Base-by-base conservation (phyloP, 1,284 basidiomycete species). In the Lentinula novae-zelandiae region DNA sequence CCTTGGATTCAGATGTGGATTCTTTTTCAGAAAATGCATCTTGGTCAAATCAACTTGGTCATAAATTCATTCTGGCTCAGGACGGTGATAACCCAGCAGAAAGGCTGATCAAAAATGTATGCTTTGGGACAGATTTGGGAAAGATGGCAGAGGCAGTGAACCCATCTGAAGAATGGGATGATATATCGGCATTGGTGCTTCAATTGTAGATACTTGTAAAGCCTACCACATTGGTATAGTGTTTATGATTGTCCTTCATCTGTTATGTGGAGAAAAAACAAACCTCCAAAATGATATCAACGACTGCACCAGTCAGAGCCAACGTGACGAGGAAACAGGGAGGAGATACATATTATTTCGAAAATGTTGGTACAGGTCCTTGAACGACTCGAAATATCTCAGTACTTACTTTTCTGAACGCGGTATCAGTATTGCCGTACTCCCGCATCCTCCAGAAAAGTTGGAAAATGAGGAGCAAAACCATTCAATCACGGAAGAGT, bases 241-340 rank as follows among this genome's bases (percentile, higher is more conserved):
- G 17, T 17, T 17, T 17, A 17, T 17, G 17, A 17, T 17, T 17
- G 17, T 17, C 17, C 17, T 1, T 17, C 17, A 17, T 17, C 17
- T 17, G 17, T 17, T 17, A 17, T 17, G 17, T 17, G 17, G 17
- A 17, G 17, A 17, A 22, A 22, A 22, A 22, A 22, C 22, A 22
- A 22, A 93, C 97, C 51, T 95, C 95, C 33, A 97, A 98, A 77
- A 96, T 95, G 0, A 80, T 97, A 62, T 78, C 97, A 59, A 90
- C 92, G 0, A 85, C 94, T 2, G 93, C 92, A 1, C 84, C 97
- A 36, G 83, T 87, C 50, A 82, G 90, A 36, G 87, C 92, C 0
- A 92, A 91, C 20, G 86, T 86, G 0, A 69, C 73, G 0, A 74
- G 17, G 17, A 17, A 17, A 17, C 17, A 17, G 17, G 17, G 69